phyloP scores from a whole-genome alignment of 75 land plant genomes.

The Pinus albicaulis region DNA sequence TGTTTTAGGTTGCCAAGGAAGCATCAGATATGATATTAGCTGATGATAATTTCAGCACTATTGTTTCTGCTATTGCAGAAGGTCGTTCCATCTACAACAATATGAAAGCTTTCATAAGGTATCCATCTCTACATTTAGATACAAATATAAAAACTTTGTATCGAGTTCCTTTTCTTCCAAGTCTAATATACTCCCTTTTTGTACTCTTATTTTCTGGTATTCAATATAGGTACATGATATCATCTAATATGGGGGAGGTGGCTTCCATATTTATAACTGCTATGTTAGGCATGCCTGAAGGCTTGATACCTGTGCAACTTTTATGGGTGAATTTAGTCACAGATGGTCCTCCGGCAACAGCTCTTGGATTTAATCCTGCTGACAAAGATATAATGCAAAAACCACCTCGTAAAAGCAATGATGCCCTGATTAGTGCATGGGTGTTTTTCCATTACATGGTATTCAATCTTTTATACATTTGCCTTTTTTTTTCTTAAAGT shows the following conservation, averaged over 20 bases:
- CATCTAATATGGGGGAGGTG: conserved; percentile 94
- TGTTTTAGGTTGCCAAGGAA: conserved; percentile 69
- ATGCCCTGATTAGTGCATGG: conserved; percentile 49
- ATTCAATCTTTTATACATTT: conserved; percentile 3
- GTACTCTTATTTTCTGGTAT: not conserved
- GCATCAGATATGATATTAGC: conserved; percentile 94
- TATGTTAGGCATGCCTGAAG: conserved; percentile 91
- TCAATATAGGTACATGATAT: conserved; percentile 83
- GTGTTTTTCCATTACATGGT: conserved; percentile 93
- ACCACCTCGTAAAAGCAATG: conserved; percentile 71
- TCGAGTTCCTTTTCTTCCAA: not conserved
- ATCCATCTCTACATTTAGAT: not conserved
- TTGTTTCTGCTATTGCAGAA: conserved; percentile 86
- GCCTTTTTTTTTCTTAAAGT: not conserved
- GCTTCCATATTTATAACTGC: conserved; percentile 90
- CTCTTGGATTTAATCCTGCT: conserved; percentile 92
- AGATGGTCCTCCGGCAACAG: conserved; percentile 97
- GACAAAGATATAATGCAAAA: conserved; percentile 84
- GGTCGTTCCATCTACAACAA: conserved; percentile 92
- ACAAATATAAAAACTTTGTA: not conserved
- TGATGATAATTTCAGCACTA: conserved; percentile 91
- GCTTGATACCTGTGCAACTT: conserved; percentile 92
- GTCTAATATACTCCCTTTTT: not conserved
- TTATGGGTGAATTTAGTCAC: conserved; percentile 96
- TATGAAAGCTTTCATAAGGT: conserved; percentile 96